Base-by-base conservation (phyloP, 2,329 filamentous ascomycete species). In the Diatrype stigma region DNA sequence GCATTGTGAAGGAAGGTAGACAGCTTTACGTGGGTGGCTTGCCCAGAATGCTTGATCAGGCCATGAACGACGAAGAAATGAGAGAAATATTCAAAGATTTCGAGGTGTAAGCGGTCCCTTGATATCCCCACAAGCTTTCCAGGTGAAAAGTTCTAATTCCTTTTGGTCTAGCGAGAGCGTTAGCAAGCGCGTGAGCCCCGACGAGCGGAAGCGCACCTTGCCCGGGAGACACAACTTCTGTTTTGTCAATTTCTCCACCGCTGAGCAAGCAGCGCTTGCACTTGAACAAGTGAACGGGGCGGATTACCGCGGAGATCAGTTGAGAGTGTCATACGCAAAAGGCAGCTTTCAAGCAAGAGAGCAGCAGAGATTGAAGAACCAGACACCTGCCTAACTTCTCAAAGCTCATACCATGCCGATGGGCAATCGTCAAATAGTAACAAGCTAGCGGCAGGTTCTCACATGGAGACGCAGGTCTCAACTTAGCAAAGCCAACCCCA, bases 241-340 rank as follows among this genome's bases (percentile, higher is more conserved):
- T 58, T 87, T 86, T 52, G 80, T 87, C n/a, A 82, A 87, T 59
- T 77, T 87, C 50, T 71, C 70, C 45, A 79, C 73, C 6, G 63
- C 69, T 0, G 75, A 82, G 48, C 78, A 85, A 54, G 81, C 80
- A 0, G 65, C 74, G 32, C 66, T 67, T 10, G 83, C 81, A 21
- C 72, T 80, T 51, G 60, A 71, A 7, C 67, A 67, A 2, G 53
- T 81, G 12, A 60, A 73, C 48, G 70, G 70, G 2, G 59, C 30
- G 3, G n/a, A 21, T 1, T 65, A 63, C 42, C 51, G 50, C 12
- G 63, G 59, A 6, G 56, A 51, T 3, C 54, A 22, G 14, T 49
- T 67, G 34, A 64, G 60, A 42, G 61, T 66, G 22, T 61, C 59
- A 19, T 28, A 58, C 10, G 62, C 62, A 7, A 60, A 54, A 22